These are phyloP conservation scores for Chlamydomonas sp. DNA, from an alignment of 139 green algal genomes.

Conservation along the genomic window DNA sequence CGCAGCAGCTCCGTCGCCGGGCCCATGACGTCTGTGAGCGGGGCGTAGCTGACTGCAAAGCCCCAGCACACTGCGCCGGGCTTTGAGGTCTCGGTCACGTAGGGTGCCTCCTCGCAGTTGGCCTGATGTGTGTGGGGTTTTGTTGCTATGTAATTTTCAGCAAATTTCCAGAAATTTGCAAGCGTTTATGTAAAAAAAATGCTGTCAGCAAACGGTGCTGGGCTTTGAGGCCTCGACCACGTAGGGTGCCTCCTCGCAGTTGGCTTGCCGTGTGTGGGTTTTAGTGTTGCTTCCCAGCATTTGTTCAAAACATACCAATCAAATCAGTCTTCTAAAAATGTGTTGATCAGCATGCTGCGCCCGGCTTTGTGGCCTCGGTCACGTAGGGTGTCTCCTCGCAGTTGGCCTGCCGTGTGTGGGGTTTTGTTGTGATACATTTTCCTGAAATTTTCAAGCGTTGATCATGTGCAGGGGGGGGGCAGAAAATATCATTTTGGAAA, in stretches of 20 bases:
- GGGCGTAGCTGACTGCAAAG: slow-evolving; percentile 61
- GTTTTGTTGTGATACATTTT: background rate
- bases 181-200: no score
- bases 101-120: slow-evolving; percentile 64
- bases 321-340: no score
- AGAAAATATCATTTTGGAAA: no score
- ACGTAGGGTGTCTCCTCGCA: slow-evolving; percentile 60
- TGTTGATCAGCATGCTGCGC: slow-evolving; percentile 37
- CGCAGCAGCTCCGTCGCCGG: slow-evolving; percentile 56
- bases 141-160: background rate
- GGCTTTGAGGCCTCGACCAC: no score
- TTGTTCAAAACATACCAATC: no score
- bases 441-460: background rate
- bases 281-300: no score
- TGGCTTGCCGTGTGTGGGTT: no score
- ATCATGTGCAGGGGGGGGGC: no score
- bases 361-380: slow-evolving; percentile 31
- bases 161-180: background rate
- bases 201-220: no score
- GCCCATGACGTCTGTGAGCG: slow-evolving; percentile 54
- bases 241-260: no score
- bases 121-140: slow-evolving; percentile 58
- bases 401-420: slow-evolving; percentile 67
- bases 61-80: slow-evolving; percentile 35
- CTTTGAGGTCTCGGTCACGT: slow-evolving; percentile 40